These are phyloP conservation scores for Trichoderma brevicompactum DNA, from an alignment of 2,329 filamentous ascomycete genomes.

Conservation along the genomic window DNA sequence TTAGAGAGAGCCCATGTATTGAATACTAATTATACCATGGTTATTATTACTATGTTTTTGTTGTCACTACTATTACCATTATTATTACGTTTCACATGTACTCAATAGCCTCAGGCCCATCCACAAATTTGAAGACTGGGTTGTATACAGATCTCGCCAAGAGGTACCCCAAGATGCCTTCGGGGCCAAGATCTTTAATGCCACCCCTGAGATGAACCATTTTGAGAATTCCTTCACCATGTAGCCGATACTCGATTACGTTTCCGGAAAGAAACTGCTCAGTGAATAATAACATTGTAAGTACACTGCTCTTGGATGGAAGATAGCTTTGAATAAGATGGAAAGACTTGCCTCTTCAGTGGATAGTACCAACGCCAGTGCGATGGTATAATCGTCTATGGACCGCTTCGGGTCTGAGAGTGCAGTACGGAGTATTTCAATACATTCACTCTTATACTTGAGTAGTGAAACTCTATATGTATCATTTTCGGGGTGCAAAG, in stretches of 20 bases:
- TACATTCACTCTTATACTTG: slow-evolving; percentile 25
- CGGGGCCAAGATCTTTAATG: slow-evolving; percentile 4
- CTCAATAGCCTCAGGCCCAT: background rate
- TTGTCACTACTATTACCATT: too few species aligned
- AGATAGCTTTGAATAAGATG: too few species aligned
- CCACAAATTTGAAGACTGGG: slow-evolving; percentile 11
- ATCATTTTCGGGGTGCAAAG: slow-evolving; percentile 10
- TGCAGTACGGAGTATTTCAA: slow-evolving; percentile 4
- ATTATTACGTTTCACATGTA: background rate
- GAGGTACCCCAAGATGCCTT: slow-evolving; percentile 10
- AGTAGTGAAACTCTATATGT: slow-evolving; percentile 7
- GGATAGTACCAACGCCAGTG: slow-evolving; percentile 20
- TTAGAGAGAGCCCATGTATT: too few species aligned
- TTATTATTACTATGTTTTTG: too few species aligned
- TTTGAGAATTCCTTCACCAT: slow-evolving; percentile 16
- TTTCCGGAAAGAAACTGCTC: slow-evolving; percentile 10
- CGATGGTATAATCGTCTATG: slow-evolving; percentile 13
- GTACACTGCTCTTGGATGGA: background rate
- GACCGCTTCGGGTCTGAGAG: background rate
- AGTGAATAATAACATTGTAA: too few species aligned
- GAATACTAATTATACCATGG: too few species aligned
- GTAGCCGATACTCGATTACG: slow-evolving; percentile 1
- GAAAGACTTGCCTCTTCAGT: slow-evolving; percentile 8
- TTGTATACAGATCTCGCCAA: slow-evolving; percentile 20
- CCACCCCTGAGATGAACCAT: slow-evolving; percentile 22